phyloP scores from a whole-genome alignment of 2,329 filamentous ascomycete genomes.

The Meredithiella fracta region DNA sequence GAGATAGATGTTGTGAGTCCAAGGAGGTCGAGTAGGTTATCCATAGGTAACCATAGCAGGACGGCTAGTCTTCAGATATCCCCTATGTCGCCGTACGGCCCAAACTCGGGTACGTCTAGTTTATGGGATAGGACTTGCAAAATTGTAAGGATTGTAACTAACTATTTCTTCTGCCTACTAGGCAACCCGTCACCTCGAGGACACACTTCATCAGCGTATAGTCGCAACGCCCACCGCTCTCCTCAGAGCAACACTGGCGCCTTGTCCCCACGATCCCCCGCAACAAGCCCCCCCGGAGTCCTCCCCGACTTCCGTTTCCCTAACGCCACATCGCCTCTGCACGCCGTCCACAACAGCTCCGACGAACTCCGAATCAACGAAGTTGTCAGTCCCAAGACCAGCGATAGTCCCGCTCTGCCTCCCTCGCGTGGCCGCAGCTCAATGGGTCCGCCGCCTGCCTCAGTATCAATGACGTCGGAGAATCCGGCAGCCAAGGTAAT shows the following conservation, averaged over 20 bases:
- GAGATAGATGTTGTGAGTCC: slow-evolving; percentile 10
- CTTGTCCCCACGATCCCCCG: slow-evolving; percentile 25
- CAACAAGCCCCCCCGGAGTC: slow-evolving; percentile 21
- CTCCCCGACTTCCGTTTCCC: slow-evolving; percentile 43
- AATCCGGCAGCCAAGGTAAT: slow-evolving; percentile 50
- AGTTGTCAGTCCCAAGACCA: slow-evolving; percentile 23
- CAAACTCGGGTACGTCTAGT: slow-evolving; percentile 24
- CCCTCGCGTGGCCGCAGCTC: slow-evolving; percentile 2
- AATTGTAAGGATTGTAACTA: too few species aligned
- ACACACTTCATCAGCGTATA: slow-evolving; percentile 35
- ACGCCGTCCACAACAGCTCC: slow-evolving; percentile 21
- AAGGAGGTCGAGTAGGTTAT: slow-evolving; percentile 7
- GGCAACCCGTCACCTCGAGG: slow-evolving; percentile 28
- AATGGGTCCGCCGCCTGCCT: background rate
- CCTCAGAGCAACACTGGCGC: slow-evolving; percentile 14
- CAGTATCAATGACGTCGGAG: slow-evolving; percentile 23
- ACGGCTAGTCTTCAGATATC: slow-evolving; percentile 67
- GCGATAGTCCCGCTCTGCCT: background rate
- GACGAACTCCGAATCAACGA: slow-evolving; percentile 22
- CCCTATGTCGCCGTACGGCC: slow-evolving; percentile 29
- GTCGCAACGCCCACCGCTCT: slow-evolving; percentile 22
- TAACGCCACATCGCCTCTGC: slow-evolving; percentile 27
- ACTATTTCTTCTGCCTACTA: slow-evolving; percentile 13
- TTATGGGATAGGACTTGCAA: too few species aligned
- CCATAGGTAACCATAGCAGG: slow-evolving; percentile 46